Percentiles rank a stretch among this genome's conserved stretches.
Conservation (phyloP, 2,329 filamentous ascomycete species). For the Nannizziopsis arthrosporioides region DNA sequence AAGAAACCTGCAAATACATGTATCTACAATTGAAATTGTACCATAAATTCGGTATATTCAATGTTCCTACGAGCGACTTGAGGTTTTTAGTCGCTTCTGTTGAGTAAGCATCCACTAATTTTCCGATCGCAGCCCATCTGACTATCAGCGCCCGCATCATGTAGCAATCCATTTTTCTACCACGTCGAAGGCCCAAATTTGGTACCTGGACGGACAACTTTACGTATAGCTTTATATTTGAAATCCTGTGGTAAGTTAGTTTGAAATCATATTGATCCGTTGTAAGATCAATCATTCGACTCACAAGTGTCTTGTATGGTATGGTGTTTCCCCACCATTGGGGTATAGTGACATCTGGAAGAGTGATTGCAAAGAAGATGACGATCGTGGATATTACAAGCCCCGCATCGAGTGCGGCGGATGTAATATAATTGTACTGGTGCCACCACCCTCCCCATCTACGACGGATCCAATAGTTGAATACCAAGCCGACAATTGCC, state of each 20-base stretch:
- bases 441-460: constrained; percentile 30
- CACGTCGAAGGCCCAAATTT: constrained; percentile 9
- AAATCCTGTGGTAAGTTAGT: constrained; percentile 10
- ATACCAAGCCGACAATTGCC: constrained; percentile 42
- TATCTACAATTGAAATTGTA: no score
- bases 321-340: constrained; percentile 47
- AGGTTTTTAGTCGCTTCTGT: no score
- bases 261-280: background rate
- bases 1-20: no score
- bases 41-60: no score
- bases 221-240: constrained; percentile 7
- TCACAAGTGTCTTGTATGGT: constrained; percentile 20
- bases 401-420: constrained; percentile 37
- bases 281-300: background rate
- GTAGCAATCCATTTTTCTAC: background rate
- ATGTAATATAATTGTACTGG: constrained; percentile 32
- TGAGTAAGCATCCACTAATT: no score
- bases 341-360: constrained; percentile 44
- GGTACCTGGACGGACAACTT: constrained; percentile 5
- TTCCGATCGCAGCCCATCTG: background rate
- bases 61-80: no score
- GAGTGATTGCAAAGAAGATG: constrained; percentile 55
- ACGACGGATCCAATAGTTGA: constrained; percentile 28
- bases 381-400: constrained; percentile 52
- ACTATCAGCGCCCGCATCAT: background rate